Base-by-base conservation (phyloP, 2,329 filamentous ascomycete genomes). In the Apiospora pterosperma region DNA sequence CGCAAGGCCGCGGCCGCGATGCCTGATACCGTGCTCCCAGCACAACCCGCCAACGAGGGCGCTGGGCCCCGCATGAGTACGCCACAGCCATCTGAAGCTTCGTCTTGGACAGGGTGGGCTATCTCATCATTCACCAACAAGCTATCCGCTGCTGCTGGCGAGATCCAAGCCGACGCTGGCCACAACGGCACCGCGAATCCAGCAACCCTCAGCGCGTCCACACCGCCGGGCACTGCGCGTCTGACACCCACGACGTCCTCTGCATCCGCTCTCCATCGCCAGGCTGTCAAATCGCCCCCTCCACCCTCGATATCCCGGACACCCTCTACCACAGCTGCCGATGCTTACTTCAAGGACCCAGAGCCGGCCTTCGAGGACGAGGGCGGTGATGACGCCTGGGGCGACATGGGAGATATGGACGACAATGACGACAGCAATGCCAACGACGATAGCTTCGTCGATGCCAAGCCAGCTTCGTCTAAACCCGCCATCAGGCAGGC, bases 121-220 rank as follows among this genome's bases (percentile, higher is more conserved):
- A 97, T 99, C 63, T 98, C 96, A 0, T 97, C 93, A 1, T 99
- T 99, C 75, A 98, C 96, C 2, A 98, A 98, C 78, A 97, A 97
- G 73, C 77, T 98, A 14, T 90, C 92, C 1, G 80, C 91, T 0
- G 93, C 93, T 0, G 91, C 91, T 10, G 96, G 96, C 21, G 91
- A 97, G 64, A 99, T 99, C 68, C 85, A 95, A 73, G 80, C 88
- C 1, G 75, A 84, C 21, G 78, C 82, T 31, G 10, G 19, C 36
- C 62, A 36, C 62, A 83, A 84, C 66, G 80, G 79, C 39, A 75
- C 78, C 2, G 59, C 23, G 14, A 72, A 81, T 3, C 72, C 78
- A 0, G 73, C 80, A 0, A n/a, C 64, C 1, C 62, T 62, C 14
- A 78, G 84, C 23, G 78, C 78, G 16, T 80, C 81, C 16, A 42